Conservation (phyloP, 176 grass and related monocot species). For the sorghum (Sorghum bicolor) region Sorghum_bicolor_NCBIv3 NC_012877.2:15836001-15836500, state of each 20-base stretch:
- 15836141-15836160: background rate
- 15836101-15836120: slow-evolving; percentile 3
- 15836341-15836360: background rate
- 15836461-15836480: background rate
- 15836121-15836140: background rate
- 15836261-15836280: background rate
- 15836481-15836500: background rate
- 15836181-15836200: background rate
- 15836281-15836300: background rate
- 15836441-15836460: background rate
- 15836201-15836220: background rate
- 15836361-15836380: background rate
- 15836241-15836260: background rate
- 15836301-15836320: background rate
- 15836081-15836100: background rate
- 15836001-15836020: slow-evolving; percentile 68
- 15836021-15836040: slow-evolving; percentile 66
- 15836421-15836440: background rate
- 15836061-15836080: slow-evolving; percentile 21
- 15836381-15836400: background rate
- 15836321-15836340: background rate
- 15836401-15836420: background rate
- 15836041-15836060: slow-evolving; percentile 17
- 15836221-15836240: background rate
- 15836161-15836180: background rate